Conservation (phyloP, 2,329 filamentous ascomycete genomes). For the Talaromyces funiculosus region DNA sequence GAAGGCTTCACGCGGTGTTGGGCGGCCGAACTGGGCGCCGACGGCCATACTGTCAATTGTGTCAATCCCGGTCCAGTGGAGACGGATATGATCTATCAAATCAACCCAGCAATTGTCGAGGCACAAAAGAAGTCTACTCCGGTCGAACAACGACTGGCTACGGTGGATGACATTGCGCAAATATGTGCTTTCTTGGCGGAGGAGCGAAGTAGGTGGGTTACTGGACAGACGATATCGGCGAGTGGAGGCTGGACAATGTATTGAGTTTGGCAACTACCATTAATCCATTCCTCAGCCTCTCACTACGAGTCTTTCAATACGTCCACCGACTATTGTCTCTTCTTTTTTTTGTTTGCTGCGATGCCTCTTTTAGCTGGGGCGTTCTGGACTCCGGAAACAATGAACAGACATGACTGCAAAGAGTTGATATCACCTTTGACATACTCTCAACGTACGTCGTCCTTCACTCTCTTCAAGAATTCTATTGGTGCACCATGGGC, state of each 20-base stretch:
- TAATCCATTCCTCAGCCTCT: neutral
- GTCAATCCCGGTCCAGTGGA: constrained; percentile 56
- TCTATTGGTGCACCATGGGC: neutral
- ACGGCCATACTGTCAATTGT: constrained; percentile 54
- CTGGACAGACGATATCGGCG: constrained; percentile 13
- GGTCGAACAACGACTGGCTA: constrained; percentile 9
- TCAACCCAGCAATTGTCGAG: constrained; percentile 46
- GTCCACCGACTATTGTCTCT: neutral
- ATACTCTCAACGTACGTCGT: too few species aligned
- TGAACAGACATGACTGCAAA: neutral
- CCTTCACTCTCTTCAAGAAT: neutral
- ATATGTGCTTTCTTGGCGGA: constrained; percentile 16
- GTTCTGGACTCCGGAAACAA: neutral
- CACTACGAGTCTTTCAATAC: neutral
- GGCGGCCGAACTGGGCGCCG: constrained; percentile 57
- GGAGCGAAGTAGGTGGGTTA: constrained; percentile 15
- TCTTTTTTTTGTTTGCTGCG: too few species aligned
- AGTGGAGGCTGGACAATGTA: constrained; percentile 5
- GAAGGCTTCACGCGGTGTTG: constrained; percentile 56
- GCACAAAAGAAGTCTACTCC: constrained; percentile 39
- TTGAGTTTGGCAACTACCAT: neutral
- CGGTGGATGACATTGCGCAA: constrained; percentile 15
- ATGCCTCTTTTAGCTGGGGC: neutral
- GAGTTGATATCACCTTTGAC: too few species aligned
- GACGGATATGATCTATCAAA: constrained; percentile 53